These are phyloP conservation scores for Populus trichocarpa DNA, from an alignment of 441 rosid genomes.

Conservation along the genomic window DNA sequence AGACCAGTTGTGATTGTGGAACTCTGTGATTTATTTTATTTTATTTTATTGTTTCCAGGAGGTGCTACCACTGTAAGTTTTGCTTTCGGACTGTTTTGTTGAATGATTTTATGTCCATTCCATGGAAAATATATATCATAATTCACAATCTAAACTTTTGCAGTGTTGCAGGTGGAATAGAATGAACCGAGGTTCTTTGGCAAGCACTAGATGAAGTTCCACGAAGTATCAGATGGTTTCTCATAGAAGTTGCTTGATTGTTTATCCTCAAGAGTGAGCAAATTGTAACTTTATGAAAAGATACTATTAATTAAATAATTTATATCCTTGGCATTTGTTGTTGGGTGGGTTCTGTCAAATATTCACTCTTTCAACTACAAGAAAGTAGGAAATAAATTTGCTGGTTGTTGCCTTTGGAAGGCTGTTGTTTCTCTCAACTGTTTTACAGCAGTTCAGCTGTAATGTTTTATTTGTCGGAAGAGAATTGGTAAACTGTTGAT, in stretches of 20 bases:
- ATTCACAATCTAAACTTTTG: neutral
- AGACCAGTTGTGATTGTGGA: constrained; percentile 33
- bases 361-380: constrained; percentile 2
- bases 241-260: constrained; percentile 20
- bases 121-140: neutral
- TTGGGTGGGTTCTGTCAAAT: neutral
- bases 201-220: constrained; percentile 9
- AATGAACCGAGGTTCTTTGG: constrained; percentile 1
- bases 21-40: neutral
- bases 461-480: neutral
- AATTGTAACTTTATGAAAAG: constrained; percentile 24
- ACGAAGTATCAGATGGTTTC: constrained; percentile 12
- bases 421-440: neutral
- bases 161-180: constrained; percentile 16
- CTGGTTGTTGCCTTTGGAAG: neutral
- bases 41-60: constrained; percentile 4
- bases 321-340: constrained; percentile 1
- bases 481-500: neutral
- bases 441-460: neutral
- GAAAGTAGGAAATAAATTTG: constrained; percentile 12
- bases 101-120: neutral
- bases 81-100: neutral
- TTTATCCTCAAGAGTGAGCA: constrained; percentile 8
- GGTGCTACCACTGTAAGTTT: constrained; percentile 23
- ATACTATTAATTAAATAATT: constrained; percentile 6